A percentile compares a stretch with the other conserved stretches of the same genome.
phyloP scores from a whole-genome alignment of 1,284 basidiomycete species.

The Rhodotorula mucilaginosa region DNA sequence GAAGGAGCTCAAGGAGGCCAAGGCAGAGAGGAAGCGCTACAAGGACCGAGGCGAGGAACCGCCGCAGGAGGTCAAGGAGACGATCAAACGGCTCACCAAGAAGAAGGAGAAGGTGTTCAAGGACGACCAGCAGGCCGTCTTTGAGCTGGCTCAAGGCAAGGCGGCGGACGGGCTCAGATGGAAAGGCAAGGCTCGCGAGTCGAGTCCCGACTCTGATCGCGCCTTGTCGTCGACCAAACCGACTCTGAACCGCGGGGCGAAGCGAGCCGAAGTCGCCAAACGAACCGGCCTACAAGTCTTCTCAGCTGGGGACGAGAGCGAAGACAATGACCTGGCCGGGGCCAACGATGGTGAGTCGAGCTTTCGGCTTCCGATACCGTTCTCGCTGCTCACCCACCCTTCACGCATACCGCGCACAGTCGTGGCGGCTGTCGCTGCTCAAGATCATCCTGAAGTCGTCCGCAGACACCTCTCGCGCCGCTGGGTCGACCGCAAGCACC shows the following conservation, averaged over 20 bases:
- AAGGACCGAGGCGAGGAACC: slow-evolving; percentile 7
- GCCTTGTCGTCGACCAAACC: background rate
- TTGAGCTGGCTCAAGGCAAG: background rate
- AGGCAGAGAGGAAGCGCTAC: slow-evolving; percentile 2
- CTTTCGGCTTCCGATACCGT: background rate
- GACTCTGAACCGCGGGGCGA: slow-evolving; percentile 12
- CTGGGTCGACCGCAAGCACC: slow-evolving; percentile 26
- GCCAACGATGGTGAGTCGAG: slow-evolving; percentile 1
- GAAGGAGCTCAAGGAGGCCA: slow-evolving; percentile 2
- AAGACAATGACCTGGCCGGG: background rate
- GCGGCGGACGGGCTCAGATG: background rate
- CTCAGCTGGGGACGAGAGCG: background rate
- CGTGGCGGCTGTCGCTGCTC: background rate
- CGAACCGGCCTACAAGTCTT: background rate
- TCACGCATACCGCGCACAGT: background rate
- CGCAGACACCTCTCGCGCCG: slow-evolving; percentile 20
- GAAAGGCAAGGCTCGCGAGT: background rate
- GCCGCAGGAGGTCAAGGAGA: slow-evolving; percentile 7
- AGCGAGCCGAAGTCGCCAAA: slow-evolving; percentile 12
- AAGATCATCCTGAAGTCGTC: background rate
- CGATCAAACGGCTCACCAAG: background rate
- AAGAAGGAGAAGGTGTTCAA: background rate
- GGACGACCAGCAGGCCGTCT: slow-evolving; percentile 12
- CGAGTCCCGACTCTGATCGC: slow-evolving; percentile 2
- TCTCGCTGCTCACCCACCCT: too few species aligned